A percentile compares a stretch with the other conserved stretches of the same genome.
Conservation (phyloP, 2,329 filamentous ascomycete species). For the Scedosporium boydii region DNA sequence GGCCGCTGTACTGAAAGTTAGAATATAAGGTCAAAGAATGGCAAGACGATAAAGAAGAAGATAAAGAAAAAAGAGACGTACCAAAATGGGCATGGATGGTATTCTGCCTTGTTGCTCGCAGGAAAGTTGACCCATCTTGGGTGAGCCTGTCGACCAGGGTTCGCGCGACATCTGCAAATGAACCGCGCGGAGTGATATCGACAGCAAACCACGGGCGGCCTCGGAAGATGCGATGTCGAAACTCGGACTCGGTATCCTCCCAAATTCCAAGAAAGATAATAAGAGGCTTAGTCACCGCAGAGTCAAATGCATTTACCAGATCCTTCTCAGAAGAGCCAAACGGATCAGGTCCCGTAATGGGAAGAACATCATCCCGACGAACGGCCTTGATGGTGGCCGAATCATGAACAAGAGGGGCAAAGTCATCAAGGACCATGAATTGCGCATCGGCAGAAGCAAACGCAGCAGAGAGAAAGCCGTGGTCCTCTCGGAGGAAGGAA, state of each 20-base stretch:
- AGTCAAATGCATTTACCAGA: constrained; percentile 64
- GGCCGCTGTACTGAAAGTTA: constrained; percentile 28
- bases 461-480: constrained; percentile 59
- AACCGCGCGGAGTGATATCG: constrained; percentile 69
- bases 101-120: constrained; percentile 55
- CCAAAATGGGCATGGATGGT: constrained; percentile 52
- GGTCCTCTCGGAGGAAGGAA: constrained; percentile 65
- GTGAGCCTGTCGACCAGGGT: constrained; percentile 31
- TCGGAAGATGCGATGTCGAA: constrained; percentile 59
- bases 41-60: not conserved
- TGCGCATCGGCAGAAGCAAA: constrained; percentile 54
- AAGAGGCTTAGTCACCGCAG: constrained; percentile 46
- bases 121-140: constrained; percentile 53
- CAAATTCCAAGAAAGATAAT: constrained; percentile 81
- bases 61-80: constrained; percentile 22
- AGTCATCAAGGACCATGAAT: constrained; percentile 71
- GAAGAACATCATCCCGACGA: constrained; percentile 56
- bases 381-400: constrained; percentile 57
- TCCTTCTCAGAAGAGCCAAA: constrained; percentile 67
- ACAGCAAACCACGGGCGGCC: constrained; percentile 83
- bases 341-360: constrained; percentile 61
- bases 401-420: constrained; percentile 58
- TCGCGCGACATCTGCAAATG: constrained; percentile 51
- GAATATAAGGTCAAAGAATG: not conserved
- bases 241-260: constrained; percentile 42